Base-by-base conservation (phyloP, 352 stramenopile genomes). In the Phytophthora gonapodyides region DNA sequence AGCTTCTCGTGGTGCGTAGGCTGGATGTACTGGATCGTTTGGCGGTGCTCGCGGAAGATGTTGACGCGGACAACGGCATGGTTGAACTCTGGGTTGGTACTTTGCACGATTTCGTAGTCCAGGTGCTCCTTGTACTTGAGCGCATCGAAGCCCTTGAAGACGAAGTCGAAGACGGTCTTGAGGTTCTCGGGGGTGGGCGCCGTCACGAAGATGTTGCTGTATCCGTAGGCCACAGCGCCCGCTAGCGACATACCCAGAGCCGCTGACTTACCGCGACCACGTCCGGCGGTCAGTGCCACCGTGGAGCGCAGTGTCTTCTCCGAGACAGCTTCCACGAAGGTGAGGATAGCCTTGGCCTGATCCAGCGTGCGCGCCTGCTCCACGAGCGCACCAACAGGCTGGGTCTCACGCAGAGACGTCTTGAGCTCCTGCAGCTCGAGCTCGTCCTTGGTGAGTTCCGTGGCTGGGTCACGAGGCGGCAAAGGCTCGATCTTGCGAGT, bases 101-200 rank as follows among this genome's bases (percentile, higher is more conserved):
- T 92, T 63, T 95, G 87, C 54, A 95, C 81, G 48, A 95, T 76
- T 64, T 97, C 97, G 74, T 99, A 99, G 82, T 99, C 98, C 48
- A 98, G 74, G 74, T 99, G 97, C 61, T 99, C 97, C 78, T 98
- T 94, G 76, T 94, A 94, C 69, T 96, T 93, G 61, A 94, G 82
- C 13, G 80, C 84, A 66, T 94, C 87, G 37, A 99, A 89, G 17
- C 97, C 98, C 71, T 97, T 96, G 54, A 98, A 92, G 12, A 99
- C 69, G 68, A 99, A 99, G 58, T 99, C 97, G 75, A 99, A 99
- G 1, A 99, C 95, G 3, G 97, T 98, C 34, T 97, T 94, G 31
- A 99, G 73, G 82, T 99, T 99, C 73, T 99, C 97, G 13, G 97
- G 97, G 64, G 96, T 97, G 5, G 98, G 97, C 27, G 97, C 97